Percentiles rank a stretch among this genome's conserved stretches.
These are phyloP conservation scores for Neonectria neomacrospora DNA, from an alignment of 2,329 filamentous ascomycete species.

Conservation along the genomic window DNA sequence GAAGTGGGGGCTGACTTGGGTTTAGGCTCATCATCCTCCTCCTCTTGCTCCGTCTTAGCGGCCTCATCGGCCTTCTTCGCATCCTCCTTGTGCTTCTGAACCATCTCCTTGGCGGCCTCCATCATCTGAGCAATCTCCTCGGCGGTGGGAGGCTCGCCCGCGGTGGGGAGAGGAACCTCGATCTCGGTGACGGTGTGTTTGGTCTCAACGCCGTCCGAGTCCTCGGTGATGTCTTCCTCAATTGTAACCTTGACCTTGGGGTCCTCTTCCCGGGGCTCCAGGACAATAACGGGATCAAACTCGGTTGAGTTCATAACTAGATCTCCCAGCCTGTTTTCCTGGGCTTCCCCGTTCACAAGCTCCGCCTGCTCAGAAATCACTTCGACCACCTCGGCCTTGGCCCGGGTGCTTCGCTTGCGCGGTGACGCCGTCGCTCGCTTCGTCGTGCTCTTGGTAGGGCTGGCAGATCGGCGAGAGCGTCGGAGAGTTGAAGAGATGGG, in stretches of 20 bases:
- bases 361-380: conserved; percentile 43
- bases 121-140: conserved; percentile 88
- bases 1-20: conserved; percentile 51
- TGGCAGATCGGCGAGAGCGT: conserved; percentile 67
- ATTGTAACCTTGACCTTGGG: conserved; percentile 75
- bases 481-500: conserved; percentile 60
- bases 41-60: conserved; percentile 55
- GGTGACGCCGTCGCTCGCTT: conserved; percentile 63
- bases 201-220: conserved; percentile 68
- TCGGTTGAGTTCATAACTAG: conserved; percentile 59
- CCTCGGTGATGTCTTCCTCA: conserved; percentile 69
- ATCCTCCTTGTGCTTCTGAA: conserved; percentile 70
- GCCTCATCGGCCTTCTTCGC: conserved; percentile 50
- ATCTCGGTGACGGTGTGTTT: conserved; percentile 80
- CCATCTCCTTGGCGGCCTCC: conserved; percentile 87
- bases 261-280: conserved; percentile 66
- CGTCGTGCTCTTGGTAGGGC: conserved; percentile 60
- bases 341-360: conserved; percentile 46
- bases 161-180: conserved; percentile 71
- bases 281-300: conserved; percentile 59
- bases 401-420: conserved; percentile 63
- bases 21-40: conserved; percentile 48
- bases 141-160: conserved; percentile 75
- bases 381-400: conserved; percentile 54
- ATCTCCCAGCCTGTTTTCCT: conserved; percentile 48